Base-by-base conservation (phyloP, 1,284 basidiomycete genomes). In the Laetiporus sulphureus region DNA sequence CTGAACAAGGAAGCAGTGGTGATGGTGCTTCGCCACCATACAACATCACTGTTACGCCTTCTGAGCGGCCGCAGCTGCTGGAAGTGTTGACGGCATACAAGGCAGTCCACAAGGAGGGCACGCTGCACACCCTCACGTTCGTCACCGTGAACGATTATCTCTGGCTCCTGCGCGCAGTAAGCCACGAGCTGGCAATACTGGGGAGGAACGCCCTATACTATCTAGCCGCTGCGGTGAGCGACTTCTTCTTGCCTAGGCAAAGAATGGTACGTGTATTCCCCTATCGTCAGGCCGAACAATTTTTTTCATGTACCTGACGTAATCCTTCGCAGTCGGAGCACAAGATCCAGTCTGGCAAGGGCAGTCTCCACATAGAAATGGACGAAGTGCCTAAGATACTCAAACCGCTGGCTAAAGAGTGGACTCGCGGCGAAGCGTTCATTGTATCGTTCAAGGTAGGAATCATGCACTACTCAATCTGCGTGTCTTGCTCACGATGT, bases 361-460 rank as follows among this genome's bases (percentile, higher is more conserved):
- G 92, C 2, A 93, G 87, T 50, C 66, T 99, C 25, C 77, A 83
- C 32, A 88, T 99, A 48, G 92, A 97, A 62, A 98, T 99, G 94
- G 95, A 99, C 61, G 93, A 97, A 62, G 94, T 98, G 1, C 95
- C 96, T 6, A 99, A 99, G 65, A 86, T 98, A 29, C 67, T 99
- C 34, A 89, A 90, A 61, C 85, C 91, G 0, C 73, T 99, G 66
- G 93, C 97, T 2, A 81, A 89, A 38, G 86, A 97, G 59, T 99
- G 95, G 96, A 86, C 83, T 0, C 83, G 83, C 4, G 41, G 41
- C 1, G 82, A 91, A 41, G 94, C 91, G 0, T 98, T 83, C 61
- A 83, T 97, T 32, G 91, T 99, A 35, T 94, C 91, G 1, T 99
- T 99, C 77, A 99, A 99, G 77, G 93, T 91, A 11, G 38, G 21